These are phyloP conservation scores for Dryadomyces sulphureus DNA, from an alignment of 2,329 filamentous ascomycete species.

Conservation along the genomic window DNA sequence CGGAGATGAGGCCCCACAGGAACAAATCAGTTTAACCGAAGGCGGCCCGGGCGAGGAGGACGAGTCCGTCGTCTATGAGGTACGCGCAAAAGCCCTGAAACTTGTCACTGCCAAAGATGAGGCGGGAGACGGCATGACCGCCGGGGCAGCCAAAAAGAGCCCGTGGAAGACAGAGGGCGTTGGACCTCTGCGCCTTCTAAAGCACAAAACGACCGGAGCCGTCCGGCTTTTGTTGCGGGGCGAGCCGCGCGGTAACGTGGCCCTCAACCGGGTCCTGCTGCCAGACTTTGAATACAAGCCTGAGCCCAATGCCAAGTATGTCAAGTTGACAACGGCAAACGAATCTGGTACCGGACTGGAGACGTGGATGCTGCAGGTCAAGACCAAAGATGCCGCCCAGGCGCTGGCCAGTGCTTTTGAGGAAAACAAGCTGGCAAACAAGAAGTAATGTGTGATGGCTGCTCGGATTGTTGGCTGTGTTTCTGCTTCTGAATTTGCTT, in stretches of 20 bases:
- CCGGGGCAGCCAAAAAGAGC: slow-evolving; percentile 27
- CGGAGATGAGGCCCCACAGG: slow-evolving; percentile 44
- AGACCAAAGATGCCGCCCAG: slow-evolving; percentile 43
- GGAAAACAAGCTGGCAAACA: slow-evolving; percentile 40
- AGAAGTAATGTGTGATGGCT: slow-evolving; percentile 21
- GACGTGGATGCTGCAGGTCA: slow-evolving; percentile 59
- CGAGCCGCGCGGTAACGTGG: slow-evolving; percentile 60
- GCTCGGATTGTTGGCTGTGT: not conserved
- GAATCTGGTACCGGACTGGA: slow-evolving; percentile 45
- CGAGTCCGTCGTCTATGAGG: slow-evolving; percentile 55
- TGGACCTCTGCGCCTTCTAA: slow-evolving; percentile 57
- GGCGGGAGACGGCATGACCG: slow-evolving; percentile 29
- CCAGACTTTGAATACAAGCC: slow-evolving; percentile 47
- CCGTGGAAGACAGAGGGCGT: slow-evolving; percentile 57
- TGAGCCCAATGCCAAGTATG: slow-evolving; percentile 37
- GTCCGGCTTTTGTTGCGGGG: slow-evolving; percentile 57
- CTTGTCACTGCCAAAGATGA: slow-evolving; percentile 32
- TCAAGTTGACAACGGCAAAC: slow-evolving; percentile 42
- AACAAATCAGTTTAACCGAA: slow-evolving; percentile 56
- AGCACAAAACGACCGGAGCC: slow-evolving; percentile 53
- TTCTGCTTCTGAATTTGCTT: too few relatives aligned
- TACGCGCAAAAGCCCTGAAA: slow-evolving; percentile 55
- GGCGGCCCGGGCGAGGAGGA: slow-evolving; percentile 56
- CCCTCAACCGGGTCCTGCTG: slow-evolving; percentile 55
- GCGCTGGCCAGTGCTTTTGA: slow-evolving; percentile 36